Conservation (phyloP, 2,329 filamentous ascomycete species). For the Scedosporium minutisporum region DNA sequence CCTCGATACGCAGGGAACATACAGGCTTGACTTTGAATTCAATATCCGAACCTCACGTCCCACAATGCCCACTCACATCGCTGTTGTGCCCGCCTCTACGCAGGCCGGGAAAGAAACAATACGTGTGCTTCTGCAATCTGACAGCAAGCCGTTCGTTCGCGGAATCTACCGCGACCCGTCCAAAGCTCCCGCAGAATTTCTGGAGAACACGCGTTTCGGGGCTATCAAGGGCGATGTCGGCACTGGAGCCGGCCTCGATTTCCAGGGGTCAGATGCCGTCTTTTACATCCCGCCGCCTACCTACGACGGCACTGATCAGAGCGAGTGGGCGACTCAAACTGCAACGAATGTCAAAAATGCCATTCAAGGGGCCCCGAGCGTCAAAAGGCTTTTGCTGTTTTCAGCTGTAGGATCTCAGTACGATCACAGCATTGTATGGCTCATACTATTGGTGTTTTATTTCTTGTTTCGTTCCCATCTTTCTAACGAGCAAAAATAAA, state of each 20-base stretch:
- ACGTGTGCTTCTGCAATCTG: conserved; percentile 15
- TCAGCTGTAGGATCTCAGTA: conserved; percentile 21
- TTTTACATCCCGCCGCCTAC: conserved; percentile 23
- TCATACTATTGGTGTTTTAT: not conserved
- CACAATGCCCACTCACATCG: conserved; percentile 20
- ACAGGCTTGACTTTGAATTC: not conserved
- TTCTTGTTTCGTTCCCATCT: not conserved
- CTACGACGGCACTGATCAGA: conserved; percentile 15
- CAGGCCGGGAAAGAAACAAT: conserved; percentile 21
- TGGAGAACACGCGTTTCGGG: conserved; percentile 16
- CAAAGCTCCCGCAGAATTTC: conserved; percentile 21
- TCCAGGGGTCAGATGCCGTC: conserved; percentile 19
- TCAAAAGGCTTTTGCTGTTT: conserved; percentile 16
- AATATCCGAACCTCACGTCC: not conserved
- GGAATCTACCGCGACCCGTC: conserved; percentile 20
- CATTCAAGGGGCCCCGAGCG: conserved; percentile 9
- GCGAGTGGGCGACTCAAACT: conserved; percentile 15
- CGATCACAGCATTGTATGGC: conserved; percentile 19
- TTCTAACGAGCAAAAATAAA: conserved; percentile 6
- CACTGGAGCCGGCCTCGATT: conserved; percentile 16
- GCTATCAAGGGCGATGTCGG: conserved; percentile 21
- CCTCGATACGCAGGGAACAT: not conserved
- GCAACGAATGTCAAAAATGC: conserved; percentile 16
- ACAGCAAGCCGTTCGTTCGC: conserved; percentile 13
- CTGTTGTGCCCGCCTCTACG: conserved; percentile 23